Percentiles rank a stretch among this genome's conserved stretches.
These are phyloP conservation scores for Cercospora zeina DNA, from an alignment of 2,329 filamentous ascomycete genomes.

Conservation along the genomic window DNA sequence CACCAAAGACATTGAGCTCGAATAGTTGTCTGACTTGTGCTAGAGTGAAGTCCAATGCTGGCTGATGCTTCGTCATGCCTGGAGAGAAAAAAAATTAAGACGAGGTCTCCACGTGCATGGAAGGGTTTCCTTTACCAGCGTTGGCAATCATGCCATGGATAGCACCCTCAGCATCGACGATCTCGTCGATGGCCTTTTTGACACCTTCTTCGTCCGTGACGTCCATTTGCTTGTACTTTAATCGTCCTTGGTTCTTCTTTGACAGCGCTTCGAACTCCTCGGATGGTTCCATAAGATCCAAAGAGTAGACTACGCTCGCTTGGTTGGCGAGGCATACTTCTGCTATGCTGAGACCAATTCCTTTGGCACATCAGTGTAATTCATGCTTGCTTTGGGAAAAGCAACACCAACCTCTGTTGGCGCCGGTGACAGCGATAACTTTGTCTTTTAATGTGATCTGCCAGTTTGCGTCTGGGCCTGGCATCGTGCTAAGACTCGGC, in stretches of 20 bases:
- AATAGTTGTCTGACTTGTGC: slow-evolving; percentile 37
- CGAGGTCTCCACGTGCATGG: neutral
- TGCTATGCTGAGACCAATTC: slow-evolving; percentile 38
- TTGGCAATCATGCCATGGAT: slow-evolving; percentile 37
- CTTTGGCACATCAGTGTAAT: slow-evolving; percentile 13
- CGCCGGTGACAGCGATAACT: slow-evolving; percentile 44
- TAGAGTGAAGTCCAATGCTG: slow-evolving; percentile 37
- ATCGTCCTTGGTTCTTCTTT: slow-evolving; percentile 33
- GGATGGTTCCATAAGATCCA: slow-evolving; percentile 37
- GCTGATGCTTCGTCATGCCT: slow-evolving; percentile 40
- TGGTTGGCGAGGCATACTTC: slow-evolving; percentile 39
- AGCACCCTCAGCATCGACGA: slow-evolving; percentile 32
- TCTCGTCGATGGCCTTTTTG: slow-evolving; percentile 34
- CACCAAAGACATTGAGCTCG: slow-evolving; percentile 47
- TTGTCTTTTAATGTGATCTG: slow-evolving; percentile 49
- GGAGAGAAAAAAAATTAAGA: neutral
- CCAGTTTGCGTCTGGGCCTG: slow-evolving; percentile 49
- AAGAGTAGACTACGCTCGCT: slow-evolving; percentile 36
- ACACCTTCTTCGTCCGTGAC: slow-evolving; percentile 35
- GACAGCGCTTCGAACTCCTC: slow-evolving; percentile 35
- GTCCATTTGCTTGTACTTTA: slow-evolving; percentile 38
- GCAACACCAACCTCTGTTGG: slow-evolving; percentile 27
- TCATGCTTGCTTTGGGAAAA: neutral
- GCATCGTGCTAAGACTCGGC: slow-evolving; percentile 45
- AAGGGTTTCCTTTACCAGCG: slow-evolving; percentile 19